These are phyloP conservation scores for Arthromyces matolae DNA, from an alignment of 768 basidiomycete species.

Conservation along the genomic window DNA sequence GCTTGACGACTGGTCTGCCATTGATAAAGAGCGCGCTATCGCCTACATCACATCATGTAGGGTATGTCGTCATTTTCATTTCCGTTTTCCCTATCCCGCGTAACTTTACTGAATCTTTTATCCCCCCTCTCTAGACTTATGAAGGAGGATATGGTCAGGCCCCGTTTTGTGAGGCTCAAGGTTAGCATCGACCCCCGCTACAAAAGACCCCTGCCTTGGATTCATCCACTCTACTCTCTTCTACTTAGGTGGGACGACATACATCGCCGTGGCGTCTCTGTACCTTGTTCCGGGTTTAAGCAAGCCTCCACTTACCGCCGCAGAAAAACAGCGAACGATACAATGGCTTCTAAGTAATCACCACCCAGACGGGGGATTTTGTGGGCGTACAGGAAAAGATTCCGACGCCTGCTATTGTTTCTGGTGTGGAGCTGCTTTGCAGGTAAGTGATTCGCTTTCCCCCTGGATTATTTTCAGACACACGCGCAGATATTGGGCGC, in stretches of 20 bases:
- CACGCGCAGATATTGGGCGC: constrained; percentile 65
- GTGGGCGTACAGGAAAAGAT: constrained; percentile 83
- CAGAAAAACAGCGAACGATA: constrained; percentile 52
- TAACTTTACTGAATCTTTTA: constrained; percentile 2
- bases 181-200: constrained; percentile 35
- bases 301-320: constrained; percentile 26
- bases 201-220: background rate
- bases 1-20: constrained; percentile 74
- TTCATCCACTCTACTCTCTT: background rate
- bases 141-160: constrained; percentile 91
- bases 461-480: background rate
- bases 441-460: constrained; percentile 43
- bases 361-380: constrained; percentile 68
- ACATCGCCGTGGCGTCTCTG: constrained; percentile 81
- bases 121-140: constrained; percentile 55
- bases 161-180: constrained; percentile 81
- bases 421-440: constrained; percentile 84
- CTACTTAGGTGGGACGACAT: constrained; percentile 82
- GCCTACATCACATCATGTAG: constrained; percentile 67
- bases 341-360: constrained; percentile 81
- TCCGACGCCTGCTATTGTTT: constrained; percentile 96
- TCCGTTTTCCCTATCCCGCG: background rate
- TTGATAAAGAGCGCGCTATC: constrained; percentile 59
- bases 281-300: constrained; percentile 39
- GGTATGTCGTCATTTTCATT: constrained; percentile 40